Evolutionary conservation across 2,329 filamentous ascomycete genomes (phyloP).

Genomic region (Xylariaceae sp.): DNA sequence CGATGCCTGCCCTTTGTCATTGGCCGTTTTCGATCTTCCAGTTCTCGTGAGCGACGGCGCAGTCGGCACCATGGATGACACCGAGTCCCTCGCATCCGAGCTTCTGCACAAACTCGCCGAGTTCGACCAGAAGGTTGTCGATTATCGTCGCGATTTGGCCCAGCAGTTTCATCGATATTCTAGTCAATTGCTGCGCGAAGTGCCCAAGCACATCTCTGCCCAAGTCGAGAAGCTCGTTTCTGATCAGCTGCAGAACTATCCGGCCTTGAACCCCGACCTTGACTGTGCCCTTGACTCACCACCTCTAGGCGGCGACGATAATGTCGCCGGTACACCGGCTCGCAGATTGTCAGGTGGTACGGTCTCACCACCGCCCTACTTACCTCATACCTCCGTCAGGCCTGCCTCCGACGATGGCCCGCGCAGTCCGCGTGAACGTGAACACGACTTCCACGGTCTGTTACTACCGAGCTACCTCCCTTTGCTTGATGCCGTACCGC

Average conservation of each 20-base stretch:
- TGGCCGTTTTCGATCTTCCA: constrained; percentile 19
- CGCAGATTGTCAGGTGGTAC: constrained; percentile 20
- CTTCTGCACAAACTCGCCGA: constrained; percentile 50
- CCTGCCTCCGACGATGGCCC: constrained; percentile 32
- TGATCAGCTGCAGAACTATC: constrained; percentile 39
- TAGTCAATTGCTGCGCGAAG: constrained; percentile 43
- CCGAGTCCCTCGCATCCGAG: constrained; percentile 45
- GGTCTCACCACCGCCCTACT: constrained; percentile 35
- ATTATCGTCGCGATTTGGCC: constrained; percentile 54
- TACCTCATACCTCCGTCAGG: constrained; percentile 34
- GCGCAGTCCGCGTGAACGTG: constrained; percentile 49
- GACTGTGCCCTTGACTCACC: constrained; percentile 14
- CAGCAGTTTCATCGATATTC: constrained; percentile 54
- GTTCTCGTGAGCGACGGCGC: constrained; percentile 1
- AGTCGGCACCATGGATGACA: constrained; percentile 23
- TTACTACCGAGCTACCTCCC: constrained; percentile 62
- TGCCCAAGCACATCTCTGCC: constrained; percentile 41
- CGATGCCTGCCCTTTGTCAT: constrained; percentile 20
- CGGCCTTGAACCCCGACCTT: constrained; percentile 38
- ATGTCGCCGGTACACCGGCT: constrained; percentile 10
- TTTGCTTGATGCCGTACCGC: constrained; percentile 47
- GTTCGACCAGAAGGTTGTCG: constrained; percentile 53
- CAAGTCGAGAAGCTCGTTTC: constrained; percentile 44
- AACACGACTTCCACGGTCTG: constrained; percentile 57
- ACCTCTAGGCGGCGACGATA: constrained; percentile 10